Percentiles rank a stretch among this genome's conserved stretches.
Conservation (phyloP, 2,329 filamentous ascomycete species). For the Plectosphaerella plurivora region DNA sequence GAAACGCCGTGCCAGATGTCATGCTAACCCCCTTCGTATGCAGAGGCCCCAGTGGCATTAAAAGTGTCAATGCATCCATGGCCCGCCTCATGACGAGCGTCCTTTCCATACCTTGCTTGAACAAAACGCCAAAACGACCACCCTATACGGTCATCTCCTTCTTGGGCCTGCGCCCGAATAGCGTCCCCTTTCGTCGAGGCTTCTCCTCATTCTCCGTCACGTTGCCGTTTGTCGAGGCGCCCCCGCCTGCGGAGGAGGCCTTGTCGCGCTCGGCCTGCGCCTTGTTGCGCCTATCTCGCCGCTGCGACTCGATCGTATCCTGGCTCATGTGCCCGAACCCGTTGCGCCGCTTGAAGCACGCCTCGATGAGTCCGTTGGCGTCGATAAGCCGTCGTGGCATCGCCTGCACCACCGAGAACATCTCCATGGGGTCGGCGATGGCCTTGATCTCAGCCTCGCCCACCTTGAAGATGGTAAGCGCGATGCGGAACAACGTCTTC, state of each 20-base stretch:
- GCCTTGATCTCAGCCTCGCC: slow-evolving; percentile 77
- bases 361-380: slow-evolving; percentile 75
- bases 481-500: slow-evolving; percentile 89
- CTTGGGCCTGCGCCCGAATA: slow-evolving; percentile 40
- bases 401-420: slow-evolving; percentile 89
- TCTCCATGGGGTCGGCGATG: slow-evolving; percentile 85
- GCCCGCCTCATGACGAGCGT: not conserved
- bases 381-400: slow-evolving; percentile 79
- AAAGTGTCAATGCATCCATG: not conserved
- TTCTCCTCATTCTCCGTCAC: slow-evolving; percentile 26
- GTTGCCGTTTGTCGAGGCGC: slow-evolving; percentile 22
- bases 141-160: slow-evolving; percentile 16
- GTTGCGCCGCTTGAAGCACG: slow-evolving; percentile 75
- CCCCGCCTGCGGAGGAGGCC: slow-evolving; percentile 16
- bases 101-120: not conserved
- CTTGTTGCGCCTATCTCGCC: slow-evolving; percentile 61
- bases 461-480: slow-evolving; percentile 84
- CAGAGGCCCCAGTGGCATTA: not conserved
- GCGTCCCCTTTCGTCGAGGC: slow-evolving; percentile 34
- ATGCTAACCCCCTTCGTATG: not conserved
- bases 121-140: not conserved
- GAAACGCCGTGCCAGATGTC: not conserved
- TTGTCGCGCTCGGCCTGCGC: slow-evolving; percentile 25
- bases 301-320: slow-evolving; percentile 71
- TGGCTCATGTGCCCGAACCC: slow-evolving; percentile 80